Evolutionary conservation across 2,329 filamentous ascomycete species (phyloP).

Genomic region (Hymenoscyphus infarciens): DNA sequence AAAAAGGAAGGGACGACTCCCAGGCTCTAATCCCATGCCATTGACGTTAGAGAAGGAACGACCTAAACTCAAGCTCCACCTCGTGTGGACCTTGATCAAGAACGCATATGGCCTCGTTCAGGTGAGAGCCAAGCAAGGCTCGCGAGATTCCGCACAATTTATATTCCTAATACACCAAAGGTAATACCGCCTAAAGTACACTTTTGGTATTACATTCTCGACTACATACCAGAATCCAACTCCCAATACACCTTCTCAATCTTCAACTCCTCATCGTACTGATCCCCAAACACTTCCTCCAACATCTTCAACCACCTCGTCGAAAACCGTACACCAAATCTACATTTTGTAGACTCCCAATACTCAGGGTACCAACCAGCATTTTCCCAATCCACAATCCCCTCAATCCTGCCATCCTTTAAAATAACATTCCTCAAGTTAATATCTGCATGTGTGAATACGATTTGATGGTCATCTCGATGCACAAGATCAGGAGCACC

Average conservation of each 20-base stretch:
- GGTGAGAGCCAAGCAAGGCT: no score
- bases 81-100: no score
- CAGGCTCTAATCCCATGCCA: not conserved
- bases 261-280: constrained; percentile 13
- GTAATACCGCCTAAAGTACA: no score
- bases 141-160: no score
- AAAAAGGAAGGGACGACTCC: no score
- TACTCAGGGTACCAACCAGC: constrained; percentile 40
- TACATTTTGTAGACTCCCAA: constrained; percentile 38
- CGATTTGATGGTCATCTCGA: constrained; percentile 19
- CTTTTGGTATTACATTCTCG: not conserved
- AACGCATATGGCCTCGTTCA: no score
- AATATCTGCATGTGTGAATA: constrained; percentile 51
- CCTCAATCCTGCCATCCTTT: constrained; percentile 38
- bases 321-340: constrained; percentile 13
- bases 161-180: no score
- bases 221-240: constrained; percentile 3
- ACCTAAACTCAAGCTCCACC: no score
- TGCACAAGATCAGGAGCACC: constrained; percentile 13
- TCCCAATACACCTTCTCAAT: constrained; percentile 19
- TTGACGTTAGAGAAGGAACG: not conserved
- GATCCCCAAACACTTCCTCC: constrained; percentile 13
- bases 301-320: constrained; percentile 20
- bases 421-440: constrained; percentile 44
- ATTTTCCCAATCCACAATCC: constrained; percentile 42